Evolutionary conservation across 768 basidiomycete species (phyloP).

Genomic region (Cantharellus cinnabarinus): DNA sequence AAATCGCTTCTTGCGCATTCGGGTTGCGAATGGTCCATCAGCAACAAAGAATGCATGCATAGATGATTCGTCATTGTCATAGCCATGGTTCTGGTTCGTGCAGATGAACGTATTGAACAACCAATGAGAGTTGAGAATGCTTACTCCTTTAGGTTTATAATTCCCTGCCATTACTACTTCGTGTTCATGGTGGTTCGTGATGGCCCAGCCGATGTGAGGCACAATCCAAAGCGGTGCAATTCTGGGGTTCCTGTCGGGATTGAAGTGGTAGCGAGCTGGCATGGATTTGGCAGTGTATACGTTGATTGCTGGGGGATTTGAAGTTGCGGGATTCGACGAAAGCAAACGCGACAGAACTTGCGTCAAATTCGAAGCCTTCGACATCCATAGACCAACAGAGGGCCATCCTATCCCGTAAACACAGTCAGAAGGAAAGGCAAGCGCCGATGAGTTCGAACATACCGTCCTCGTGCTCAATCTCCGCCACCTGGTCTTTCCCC

Average conservation of each 20-base stretch:
- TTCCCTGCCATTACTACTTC: slow-evolving; percentile 28
- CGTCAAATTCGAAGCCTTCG: slow-evolving; percentile 31
- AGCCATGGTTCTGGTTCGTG: slow-evolving; percentile 56
- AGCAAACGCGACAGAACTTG: slow-evolving; percentile 29
- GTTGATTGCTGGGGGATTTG: slow-evolving; percentile 44
- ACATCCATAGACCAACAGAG: slow-evolving; percentile 66
- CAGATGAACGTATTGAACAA: not conserved
- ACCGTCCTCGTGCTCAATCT: slow-evolving; percentile 57
- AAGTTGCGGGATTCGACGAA: slow-evolving; percentile 25
- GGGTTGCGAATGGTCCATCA: slow-evolving; percentile 68
- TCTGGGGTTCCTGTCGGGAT: slow-evolving; percentile 29
- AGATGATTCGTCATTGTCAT: slow-evolving; percentile 52
- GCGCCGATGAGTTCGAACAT: not conserved
- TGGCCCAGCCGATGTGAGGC: slow-evolving; percentile 58
- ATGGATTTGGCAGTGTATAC: slow-evolving; percentile 67
- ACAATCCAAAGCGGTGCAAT: slow-evolving; percentile 79
- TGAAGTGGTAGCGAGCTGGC: slow-evolving; percentile 64
- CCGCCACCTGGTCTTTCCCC: slow-evolving; percentile 36
- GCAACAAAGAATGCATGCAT: slow-evolving; percentile 89
- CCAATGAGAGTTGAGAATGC: slow-evolving; percentile 13
- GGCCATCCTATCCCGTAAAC: slow-evolving; percentile 44
- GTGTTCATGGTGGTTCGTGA: slow-evolving; percentile 41
- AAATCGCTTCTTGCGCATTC: slow-evolving; percentile 40
- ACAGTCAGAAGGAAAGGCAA: not conserved
- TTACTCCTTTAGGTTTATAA: slow-evolving; percentile 44